Percentiles rank a stretch among this genome's conserved stretches.
Evolutionary conservation across 352 stramenopile genomes (phyloP).

Genomic region (Saprolegnia parasitica): DNA sequence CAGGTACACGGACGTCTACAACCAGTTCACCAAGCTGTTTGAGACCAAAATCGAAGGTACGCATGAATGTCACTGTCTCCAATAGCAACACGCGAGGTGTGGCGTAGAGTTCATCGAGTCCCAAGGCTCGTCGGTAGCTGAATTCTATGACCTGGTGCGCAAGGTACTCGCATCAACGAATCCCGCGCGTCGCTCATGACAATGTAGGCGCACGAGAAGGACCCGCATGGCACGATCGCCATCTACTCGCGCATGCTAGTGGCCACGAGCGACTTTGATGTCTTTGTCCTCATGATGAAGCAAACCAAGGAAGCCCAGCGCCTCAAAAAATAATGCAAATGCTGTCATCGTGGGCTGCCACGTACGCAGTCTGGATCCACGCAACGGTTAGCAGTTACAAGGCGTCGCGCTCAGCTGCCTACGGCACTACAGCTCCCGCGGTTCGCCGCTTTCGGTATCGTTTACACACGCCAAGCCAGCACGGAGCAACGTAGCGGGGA

Average conservation of each 20-base stretch:
- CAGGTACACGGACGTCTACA: conserved; percentile 80
- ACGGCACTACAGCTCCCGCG: too few relatives aligned
- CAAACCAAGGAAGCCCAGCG: conserved; percentile 53
- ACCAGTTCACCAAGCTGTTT: conserved; percentile 65
- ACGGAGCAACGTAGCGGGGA: too few relatives aligned
- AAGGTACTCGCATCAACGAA: conserved; percentile 1
- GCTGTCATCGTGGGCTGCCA: too few relatives aligned
- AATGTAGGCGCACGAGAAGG: conserved; percentile 41
- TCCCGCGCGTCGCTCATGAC: neutral
- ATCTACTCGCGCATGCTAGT: conserved; percentile 74
- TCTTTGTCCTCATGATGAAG: conserved; percentile 81
- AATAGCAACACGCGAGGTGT: too few relatives aligned
- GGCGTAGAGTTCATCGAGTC: conserved; percentile 50
- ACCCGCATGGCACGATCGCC: conserved; percentile 57
- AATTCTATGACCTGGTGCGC: conserved; percentile 64
- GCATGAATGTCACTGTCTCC: too few relatives aligned
- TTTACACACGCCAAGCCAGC: too few relatives aligned
- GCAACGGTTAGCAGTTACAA: too few relatives aligned
- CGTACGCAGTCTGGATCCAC: too few relatives aligned
- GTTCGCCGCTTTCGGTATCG: too few relatives aligned
- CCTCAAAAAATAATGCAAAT: neutral
- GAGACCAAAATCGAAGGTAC: conserved; percentile 73
- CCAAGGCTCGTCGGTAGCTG: conserved; percentile 49
- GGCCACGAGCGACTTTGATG: conserved; percentile 70
- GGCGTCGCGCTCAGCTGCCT: too few relatives aligned